Conservation (phyloP, 2,329 filamentous ascomycete species). For the Penicillium sp. region DNA sequence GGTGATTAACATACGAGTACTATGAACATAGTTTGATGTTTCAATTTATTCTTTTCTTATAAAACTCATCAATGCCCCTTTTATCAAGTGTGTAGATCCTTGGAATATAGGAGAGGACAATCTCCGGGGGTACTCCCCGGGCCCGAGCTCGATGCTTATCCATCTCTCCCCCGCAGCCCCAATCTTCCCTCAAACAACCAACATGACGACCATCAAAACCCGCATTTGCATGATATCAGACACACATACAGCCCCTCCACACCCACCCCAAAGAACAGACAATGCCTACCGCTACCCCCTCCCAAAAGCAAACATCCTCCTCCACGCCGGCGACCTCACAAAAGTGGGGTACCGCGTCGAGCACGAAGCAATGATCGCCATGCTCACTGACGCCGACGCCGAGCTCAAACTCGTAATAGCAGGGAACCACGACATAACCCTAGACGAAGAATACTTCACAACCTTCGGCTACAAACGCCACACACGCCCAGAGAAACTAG, state of each 20-base stretch:
- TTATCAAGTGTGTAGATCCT: neutral
- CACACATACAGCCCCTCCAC: conserved; percentile 39
- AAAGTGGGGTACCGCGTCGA: conserved; percentile 50
- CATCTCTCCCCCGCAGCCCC: neutral
- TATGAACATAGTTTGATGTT: neutral
- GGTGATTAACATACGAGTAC: neutral
- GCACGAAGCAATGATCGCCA: conserved; percentile 48
- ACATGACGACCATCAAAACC: conserved; percentile 35
- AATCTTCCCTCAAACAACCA: neutral
- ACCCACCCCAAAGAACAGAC: conserved; percentile 18
- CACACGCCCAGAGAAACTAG: conserved; percentile 20
- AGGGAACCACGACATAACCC: conserved; percentile 62
- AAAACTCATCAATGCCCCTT: neutral
- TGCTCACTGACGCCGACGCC: conserved; percentile 52
- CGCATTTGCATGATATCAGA: conserved; percentile 47
- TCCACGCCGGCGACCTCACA: conserved; percentile 62
- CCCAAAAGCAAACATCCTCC: conserved; percentile 53
- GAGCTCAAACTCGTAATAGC: conserved; percentile 62
- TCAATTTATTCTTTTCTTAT: neutral
- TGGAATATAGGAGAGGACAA: neutral
- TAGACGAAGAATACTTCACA: conserved; percentile 54
- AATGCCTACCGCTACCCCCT: conserved; percentile 46
- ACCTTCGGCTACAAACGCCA: conserved; percentile 31
- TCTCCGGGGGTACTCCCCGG: neutral
- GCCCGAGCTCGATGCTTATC: neutral